Evolutionary conservation across 2,329 filamentous ascomycete species (phyloP).

Genomic region (Penicillium sp.): DNA sequence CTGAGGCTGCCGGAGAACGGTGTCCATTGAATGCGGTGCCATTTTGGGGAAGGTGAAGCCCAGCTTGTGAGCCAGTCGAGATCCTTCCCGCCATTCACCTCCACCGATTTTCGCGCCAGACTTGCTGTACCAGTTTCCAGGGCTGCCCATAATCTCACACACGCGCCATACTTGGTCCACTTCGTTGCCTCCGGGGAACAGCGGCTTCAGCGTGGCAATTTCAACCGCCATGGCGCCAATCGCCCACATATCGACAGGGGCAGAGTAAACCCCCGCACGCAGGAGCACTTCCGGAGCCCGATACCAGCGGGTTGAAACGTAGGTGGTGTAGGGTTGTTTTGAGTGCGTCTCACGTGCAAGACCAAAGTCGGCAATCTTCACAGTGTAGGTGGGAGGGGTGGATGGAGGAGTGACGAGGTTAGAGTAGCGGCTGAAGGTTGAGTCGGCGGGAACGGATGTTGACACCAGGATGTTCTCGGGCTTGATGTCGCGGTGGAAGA

Average conservation of each 20-base stretch:
- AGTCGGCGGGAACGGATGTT: constrained; percentile 82
- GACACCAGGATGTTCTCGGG: constrained; percentile 98
- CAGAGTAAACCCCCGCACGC: constrained; percentile 93
- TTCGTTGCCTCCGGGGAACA: constrained; percentile 97
- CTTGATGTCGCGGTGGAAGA: constrained; percentile 99
- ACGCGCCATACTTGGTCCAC: constrained; percentile 99
- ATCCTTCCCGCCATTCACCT: constrained; percentile 96
- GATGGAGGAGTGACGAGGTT: constrained; percentile 91
- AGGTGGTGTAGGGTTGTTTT: constrained; percentile 94
- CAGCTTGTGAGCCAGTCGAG: constrained; percentile 87
- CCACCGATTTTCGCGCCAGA: constrained; percentile 82
- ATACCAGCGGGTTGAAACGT: constrained; percentile 97
- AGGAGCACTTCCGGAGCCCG: constrained; percentile 90
- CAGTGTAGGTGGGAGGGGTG: constrained; percentile 88
- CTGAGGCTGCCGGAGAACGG: constrained; percentile 83
- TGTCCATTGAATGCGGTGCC: constrained; percentile 96
- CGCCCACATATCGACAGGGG: constrained; percentile 98
- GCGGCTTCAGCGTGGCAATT: constrained; percentile 90
- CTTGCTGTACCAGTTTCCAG: constrained; percentile 97
- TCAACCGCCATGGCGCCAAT: constrained; percentile 98
- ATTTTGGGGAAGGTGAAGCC: constrained; percentile 99
- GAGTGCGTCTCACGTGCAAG: constrained; percentile 97
- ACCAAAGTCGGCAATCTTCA: constrained; percentile 98
- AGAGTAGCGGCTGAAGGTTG: constrained; percentile 90
- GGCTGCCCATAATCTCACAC: constrained; percentile 99